These are phyloP conservation scores for Penicillium samsonianum DNA, from an alignment of 495 filamentous ascomycete genomes.

Conservation along the genomic window DNA sequence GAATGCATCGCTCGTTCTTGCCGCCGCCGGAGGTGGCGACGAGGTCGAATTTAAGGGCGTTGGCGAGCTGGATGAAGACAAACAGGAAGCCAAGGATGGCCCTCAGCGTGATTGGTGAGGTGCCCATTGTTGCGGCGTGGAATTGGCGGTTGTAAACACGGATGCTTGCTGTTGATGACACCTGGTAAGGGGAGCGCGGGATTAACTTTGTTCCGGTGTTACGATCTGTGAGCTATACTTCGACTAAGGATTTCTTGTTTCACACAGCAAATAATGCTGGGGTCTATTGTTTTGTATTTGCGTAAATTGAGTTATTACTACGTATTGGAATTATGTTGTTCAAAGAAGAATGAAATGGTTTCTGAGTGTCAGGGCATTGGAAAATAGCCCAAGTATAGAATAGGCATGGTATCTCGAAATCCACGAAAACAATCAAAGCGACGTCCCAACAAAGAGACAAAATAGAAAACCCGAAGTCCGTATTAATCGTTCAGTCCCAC, in stretches of 20 bases:
- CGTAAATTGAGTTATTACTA: background rate
- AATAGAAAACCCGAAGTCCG: constrained; percentile 12
- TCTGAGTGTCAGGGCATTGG: constrained; percentile 18
- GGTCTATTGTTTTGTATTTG: background rate
- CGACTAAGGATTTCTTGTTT: background rate
- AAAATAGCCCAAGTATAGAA: constrained; percentile 26
- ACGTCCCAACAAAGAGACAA: constrained; percentile 16
- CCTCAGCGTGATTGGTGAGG: constrained; percentile 37
- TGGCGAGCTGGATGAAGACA: constrained; percentile 57
- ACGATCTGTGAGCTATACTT: constrained; percentile 10
- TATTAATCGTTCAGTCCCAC: constrained; percentile 26
- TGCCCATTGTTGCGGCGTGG: constrained; percentile 35
- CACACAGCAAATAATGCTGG: background rate
- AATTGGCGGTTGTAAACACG: constrained; percentile 32
- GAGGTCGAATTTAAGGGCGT: constrained; percentile 93
- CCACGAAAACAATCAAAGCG: constrained; percentile 21
- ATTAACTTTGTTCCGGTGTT: constrained; percentile 28
- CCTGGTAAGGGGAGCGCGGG: constrained; percentile 33
- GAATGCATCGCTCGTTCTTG: constrained; percentile 82
- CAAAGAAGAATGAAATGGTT: constrained; percentile 10
- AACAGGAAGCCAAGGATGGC: constrained; percentile 40
- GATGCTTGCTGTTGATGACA: constrained; percentile 34
- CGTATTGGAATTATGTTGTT: background rate
- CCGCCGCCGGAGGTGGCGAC: constrained; percentile 62
- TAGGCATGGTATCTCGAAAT: constrained; percentile 35